phyloP scores from a whole-genome alignment of 345 rosid genomes.

The Durio zibethinus region DNA sequence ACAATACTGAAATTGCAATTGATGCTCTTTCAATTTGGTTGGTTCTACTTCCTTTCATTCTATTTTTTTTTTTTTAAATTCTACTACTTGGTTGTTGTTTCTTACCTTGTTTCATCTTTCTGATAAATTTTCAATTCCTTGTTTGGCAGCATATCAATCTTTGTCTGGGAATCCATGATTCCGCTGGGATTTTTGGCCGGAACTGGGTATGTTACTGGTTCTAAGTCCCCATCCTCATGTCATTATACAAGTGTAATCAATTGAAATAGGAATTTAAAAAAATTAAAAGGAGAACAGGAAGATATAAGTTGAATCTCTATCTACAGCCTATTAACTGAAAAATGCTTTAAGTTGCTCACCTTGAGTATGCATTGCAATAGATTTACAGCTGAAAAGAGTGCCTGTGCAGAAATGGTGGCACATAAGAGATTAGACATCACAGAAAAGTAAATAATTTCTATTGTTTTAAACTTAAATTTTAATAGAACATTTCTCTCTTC shows the following conservation, averaged over 20 bases:
- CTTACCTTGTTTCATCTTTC: background rate
- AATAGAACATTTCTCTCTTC: background rate
- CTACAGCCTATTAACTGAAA: background rate
- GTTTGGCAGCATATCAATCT: slow-evolving; percentile 39
- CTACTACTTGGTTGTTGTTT: slow-evolving; percentile 1
- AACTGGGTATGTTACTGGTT: slow-evolving; percentile 41
- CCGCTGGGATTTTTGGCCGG: slow-evolving; percentile 62
- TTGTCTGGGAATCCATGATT: slow-evolving; percentile 59
- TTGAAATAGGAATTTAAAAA: background rate
- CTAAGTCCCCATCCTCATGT: background rate
- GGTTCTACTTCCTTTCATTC: slow-evolving; percentile 2
- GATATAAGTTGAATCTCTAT: background rate
- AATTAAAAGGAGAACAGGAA: background rate
- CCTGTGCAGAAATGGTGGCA: background rate
- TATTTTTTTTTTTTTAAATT: background rate
- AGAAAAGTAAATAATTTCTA: background rate
- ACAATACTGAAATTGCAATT: slow-evolving; percentile 40
- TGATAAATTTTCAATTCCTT: background rate
- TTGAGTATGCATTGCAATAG: background rate
- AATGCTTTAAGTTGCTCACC: background rate
- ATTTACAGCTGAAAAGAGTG: background rate
- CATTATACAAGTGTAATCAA: background rate
- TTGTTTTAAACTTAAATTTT: background rate
- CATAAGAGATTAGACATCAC: background rate
- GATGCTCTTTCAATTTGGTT: slow-evolving; percentile 60